Evolutionary conservation across 306 rosid species (phyloP).

Genomic region (Luffa acutangula): DNA sequence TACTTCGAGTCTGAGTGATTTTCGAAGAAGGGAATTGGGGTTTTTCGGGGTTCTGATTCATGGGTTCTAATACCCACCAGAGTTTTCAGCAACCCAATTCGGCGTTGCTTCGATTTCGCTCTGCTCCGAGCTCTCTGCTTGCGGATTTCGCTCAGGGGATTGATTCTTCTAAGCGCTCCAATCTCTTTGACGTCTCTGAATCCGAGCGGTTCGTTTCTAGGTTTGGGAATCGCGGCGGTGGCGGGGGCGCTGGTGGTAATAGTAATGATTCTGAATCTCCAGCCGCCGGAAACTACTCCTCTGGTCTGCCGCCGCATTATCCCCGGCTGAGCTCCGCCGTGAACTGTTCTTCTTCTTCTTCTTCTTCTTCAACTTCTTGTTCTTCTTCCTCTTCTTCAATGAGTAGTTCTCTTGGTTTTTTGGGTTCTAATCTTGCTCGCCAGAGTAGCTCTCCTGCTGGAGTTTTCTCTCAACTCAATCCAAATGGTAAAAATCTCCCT

Average conservation of each 20-base stretch:
- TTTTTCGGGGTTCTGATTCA: background rate
- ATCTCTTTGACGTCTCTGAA: slow-evolving; percentile 23
- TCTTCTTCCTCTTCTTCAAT: slow-evolving; percentile 19
- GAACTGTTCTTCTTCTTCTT: slow-evolving; percentile 17
- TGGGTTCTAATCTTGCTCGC: slow-evolving; percentile 40
- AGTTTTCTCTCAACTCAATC: slow-evolving; percentile 44
- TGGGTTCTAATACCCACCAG: slow-evolving; percentile 52
- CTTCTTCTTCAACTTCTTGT: slow-evolving; percentile 11
- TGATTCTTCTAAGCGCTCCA: slow-evolving; percentile 12
- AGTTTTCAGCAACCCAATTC: slow-evolving; percentile 35
- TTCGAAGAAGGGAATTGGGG: too few relatives aligned
- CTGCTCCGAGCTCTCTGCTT: slow-evolving; percentile 48
- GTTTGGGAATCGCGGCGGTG: slow-evolving; percentile 19
- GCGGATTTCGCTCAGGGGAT: slow-evolving; percentile 21
- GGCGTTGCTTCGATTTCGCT: slow-evolving; percentile 65
- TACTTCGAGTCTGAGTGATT: background rate
- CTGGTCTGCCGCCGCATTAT: slow-evolving; percentile 70
- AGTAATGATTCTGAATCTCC: slow-evolving; percentile 26
- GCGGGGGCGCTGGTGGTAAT: slow-evolving; percentile 4
- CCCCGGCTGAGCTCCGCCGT: slow-evolving; percentile 46
- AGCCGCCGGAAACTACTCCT: slow-evolving; percentile 13
- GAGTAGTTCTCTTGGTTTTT: slow-evolving; percentile 37
- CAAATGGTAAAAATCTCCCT: slow-evolving; percentile 33
- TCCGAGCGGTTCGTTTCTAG: slow-evolving; percentile 35
- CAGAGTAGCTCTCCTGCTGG: slow-evolving; percentile 58